These are phyloP conservation scores for Kalmusia sp. DNA, from an alignment of 2,329 filamentous ascomycete species.

Conservation along the genomic window DNA sequence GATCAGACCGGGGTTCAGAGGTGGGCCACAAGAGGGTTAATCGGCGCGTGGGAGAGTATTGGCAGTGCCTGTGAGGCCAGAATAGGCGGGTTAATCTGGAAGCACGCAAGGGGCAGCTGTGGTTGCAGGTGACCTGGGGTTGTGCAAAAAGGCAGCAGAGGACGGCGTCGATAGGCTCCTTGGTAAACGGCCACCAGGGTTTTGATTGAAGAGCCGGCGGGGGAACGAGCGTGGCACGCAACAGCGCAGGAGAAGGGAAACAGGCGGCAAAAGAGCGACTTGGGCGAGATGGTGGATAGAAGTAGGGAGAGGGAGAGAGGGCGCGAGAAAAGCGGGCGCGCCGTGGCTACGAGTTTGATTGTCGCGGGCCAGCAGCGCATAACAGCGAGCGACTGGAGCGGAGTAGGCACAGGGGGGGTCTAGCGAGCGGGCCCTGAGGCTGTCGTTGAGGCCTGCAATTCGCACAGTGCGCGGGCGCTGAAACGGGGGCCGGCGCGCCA, in stretches of 20 bases:
- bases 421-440: constrained; percentile 3
- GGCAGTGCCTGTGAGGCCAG: constrained; percentile 29
- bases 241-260: constrained; percentile 30
- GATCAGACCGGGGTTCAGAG: constrained; percentile 32
- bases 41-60: constrained; percentile 26
- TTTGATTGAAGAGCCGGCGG: constrained; percentile 37
- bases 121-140: constrained; percentile 34
- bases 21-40: constrained; percentile 26
- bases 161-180: constrained; percentile 28
- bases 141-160: constrained; percentile 33
- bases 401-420: background rate
- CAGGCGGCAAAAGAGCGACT: constrained; percentile 37
- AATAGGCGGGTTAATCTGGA: constrained; percentile 37
- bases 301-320: constrained; percentile 14
- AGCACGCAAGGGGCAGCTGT: constrained; percentile 38
- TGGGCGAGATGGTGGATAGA: constrained; percentile 31
- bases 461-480: constrained; percentile 10
- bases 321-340: constrained; percentile 2
- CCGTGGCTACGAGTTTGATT: constrained; percentile 11
- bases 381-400: constrained; percentile 8
- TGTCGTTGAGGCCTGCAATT: background rate
- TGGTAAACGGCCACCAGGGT: constrained; percentile 36
- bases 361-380: constrained; percentile 6
- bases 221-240: constrained; percentile 28
- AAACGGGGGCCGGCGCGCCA: constrained; percentile 12